phyloP scores from a whole-genome alignment of 140 eudicot species.

The Cichorium intybus region DNA sequence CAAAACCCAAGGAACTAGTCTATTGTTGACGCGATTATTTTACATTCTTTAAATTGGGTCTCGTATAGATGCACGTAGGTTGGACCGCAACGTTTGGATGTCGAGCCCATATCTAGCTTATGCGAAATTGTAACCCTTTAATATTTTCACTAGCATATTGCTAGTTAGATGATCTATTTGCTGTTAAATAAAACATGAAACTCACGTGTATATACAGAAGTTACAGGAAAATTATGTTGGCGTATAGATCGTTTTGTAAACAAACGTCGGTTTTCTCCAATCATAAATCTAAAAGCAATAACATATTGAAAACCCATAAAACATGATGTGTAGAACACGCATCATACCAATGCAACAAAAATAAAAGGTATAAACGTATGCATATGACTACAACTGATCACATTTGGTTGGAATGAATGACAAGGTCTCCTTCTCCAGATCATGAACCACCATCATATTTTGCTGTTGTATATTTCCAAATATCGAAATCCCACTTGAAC shows the following conservation, averaged over 20 bases:
- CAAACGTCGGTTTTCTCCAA: neutral
- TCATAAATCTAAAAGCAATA: neutral
- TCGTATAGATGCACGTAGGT: too few species aligned
- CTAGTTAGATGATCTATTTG: too few species aligned
- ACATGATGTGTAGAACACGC: neutral
- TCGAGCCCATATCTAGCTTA: too few species aligned
- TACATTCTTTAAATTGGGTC: too few species aligned
- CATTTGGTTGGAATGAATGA: slow-evolving; percentile 78
- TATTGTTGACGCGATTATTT: too few species aligned
- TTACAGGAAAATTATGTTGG: neutral
- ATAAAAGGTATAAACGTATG: neutral
- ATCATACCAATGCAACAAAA: neutral
- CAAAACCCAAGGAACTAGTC: too few species aligned
- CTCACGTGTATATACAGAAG: too few species aligned
- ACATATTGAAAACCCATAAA: neutral
- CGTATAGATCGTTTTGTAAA: neutral
- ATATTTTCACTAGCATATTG: too few species aligned
- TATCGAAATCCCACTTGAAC: slow-evolving; percentile 85
- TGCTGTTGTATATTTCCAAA: slow-evolving; percentile 89
- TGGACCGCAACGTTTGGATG: too few species aligned
- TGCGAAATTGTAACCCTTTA: too few species aligned
- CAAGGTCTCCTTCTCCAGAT: slow-evolving; percentile 61
- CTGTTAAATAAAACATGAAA: too few species aligned
- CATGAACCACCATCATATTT: slow-evolving; percentile 75
- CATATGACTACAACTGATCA: slow-evolving; percentile 46